Percentiles rank a stretch among this genome's conserved stretches.
phyloP scores from a whole-genome alignment of 2,329 filamentous ascomycete species.

The Pseudonectria foliicola region DNA sequence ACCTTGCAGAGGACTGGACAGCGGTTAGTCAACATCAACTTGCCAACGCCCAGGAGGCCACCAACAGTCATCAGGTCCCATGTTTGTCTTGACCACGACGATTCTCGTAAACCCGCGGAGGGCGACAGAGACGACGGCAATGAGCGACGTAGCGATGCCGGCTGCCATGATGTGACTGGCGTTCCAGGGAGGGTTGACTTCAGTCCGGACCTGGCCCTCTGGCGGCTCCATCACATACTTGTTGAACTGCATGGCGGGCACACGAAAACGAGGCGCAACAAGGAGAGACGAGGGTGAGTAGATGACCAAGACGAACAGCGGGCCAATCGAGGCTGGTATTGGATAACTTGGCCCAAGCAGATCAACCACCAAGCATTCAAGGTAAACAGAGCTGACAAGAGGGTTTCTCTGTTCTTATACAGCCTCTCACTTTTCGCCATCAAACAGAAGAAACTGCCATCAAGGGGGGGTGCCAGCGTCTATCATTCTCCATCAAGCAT shows the following conservation, averaged over 20 bases:
- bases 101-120: constrained; percentile 22
- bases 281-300: not conserved
- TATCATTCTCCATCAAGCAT: too few relatives aligned
- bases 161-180: constrained; percentile 15
- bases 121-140: constrained; percentile 16
- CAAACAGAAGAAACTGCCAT: too few relatives aligned
- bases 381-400: too few relatives aligned
- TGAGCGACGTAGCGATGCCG: constrained; percentile 15
- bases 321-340: too few relatives aligned
- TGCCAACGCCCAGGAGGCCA: not conserved
- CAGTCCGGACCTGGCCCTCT: constrained; percentile 16
- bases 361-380: too few relatives aligned
- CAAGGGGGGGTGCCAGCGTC: too few relatives aligned
- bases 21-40: constrained; percentile 1
- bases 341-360: too few relatives aligned
- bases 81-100: constrained; percentile 18
- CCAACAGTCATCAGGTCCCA: constrained; percentile 24
- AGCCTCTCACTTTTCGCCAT: too few relatives aligned
- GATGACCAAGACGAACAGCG: too few relatives aligned
- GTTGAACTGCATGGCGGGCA: constrained; percentile 48
- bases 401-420: too few relatives aligned
- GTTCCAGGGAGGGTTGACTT: constrained; percentile 15
- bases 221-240: constrained; percentile 34
- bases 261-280: not conserved
- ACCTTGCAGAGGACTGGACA: constrained; percentile 18